A percentile compares a stretch with the other conserved stretches of the same genome.
Evolutionary conservation across 257 asterid genomes (phyloP).

Genomic region (Petunia axillaris): DNA sequence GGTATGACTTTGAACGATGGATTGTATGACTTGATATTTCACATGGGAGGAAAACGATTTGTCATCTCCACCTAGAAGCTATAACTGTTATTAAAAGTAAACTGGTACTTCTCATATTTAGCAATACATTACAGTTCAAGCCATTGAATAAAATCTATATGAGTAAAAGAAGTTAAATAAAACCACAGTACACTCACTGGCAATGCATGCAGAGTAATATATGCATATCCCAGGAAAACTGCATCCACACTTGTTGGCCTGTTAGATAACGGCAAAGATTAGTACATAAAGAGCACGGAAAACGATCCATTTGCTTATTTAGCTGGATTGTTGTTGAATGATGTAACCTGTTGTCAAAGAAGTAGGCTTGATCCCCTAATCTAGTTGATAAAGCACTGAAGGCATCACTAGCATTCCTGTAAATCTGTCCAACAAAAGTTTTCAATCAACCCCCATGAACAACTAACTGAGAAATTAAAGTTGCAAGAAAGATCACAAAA

Average conservation of each 20-base stretch:
- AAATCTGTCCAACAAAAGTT: conserved; percentile 55
- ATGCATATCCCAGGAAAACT: conserved; percentile 71
- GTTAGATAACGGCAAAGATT: conserved; percentile 20
- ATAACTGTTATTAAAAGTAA: not conserved
- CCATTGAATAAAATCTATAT: not conserved
- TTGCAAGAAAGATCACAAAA: not conserved
- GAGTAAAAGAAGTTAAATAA: not conserved
- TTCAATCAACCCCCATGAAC: not conserved
- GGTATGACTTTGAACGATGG: not conserved
- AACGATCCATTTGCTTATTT: not conserved
- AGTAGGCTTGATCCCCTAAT: conserved; percentile 70
- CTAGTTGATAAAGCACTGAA: conserved; percentile 72
- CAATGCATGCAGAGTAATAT: conserved; percentile 77
- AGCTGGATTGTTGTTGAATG: conserved; percentile 26
- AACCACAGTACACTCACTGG: conserved; percentile 67
- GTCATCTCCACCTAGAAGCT: not conserved
- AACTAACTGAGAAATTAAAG: not conserved
- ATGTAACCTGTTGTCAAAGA: conserved; percentile 72
- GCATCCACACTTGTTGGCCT: conserved; percentile 99
- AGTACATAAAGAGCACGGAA: not conserved
- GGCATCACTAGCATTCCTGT: conserved; percentile 68
- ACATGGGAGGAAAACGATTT: not conserved
- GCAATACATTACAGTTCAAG: not conserved
- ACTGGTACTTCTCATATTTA: conserved; percentile 14
- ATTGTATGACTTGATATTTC: not conserved